Evolutionary conservation across 2,329 filamentous ascomycete species (phyloP).

Genomic region (Aspergillus brasiliensis): DNA sequence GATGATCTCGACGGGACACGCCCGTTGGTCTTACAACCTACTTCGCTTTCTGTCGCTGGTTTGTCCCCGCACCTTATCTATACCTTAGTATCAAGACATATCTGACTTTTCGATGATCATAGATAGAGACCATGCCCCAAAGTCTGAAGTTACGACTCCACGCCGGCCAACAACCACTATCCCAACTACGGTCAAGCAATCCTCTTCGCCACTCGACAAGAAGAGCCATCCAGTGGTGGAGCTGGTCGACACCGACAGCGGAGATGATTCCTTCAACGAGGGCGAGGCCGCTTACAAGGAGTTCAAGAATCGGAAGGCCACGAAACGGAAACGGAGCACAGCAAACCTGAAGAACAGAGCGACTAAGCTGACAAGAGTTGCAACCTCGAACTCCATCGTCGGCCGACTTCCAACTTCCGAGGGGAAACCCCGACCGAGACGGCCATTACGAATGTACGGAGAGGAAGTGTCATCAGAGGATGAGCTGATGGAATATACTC

Average conservation of each 20-base stretch:
- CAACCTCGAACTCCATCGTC: slow-evolving; percentile 41
- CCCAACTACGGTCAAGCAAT: slow-evolving; percentile 5
- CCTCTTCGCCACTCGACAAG: slow-evolving; percentile 13
- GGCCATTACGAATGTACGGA: slow-evolving; percentile 44
- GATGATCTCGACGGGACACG: slow-evolving; percentile 49
- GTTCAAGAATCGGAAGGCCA: slow-evolving; percentile 63
- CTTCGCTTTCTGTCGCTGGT: slow-evolving; percentile 11
- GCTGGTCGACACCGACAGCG: slow-evolving; percentile 24
- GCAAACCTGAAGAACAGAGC: slow-evolving; percentile 50
- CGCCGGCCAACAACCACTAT: not conserved
- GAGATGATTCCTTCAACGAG: slow-evolving; percentile 40
- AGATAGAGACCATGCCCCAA: slow-evolving; percentile 7
- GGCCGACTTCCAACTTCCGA: slow-evolving; percentile 36
- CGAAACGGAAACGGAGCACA: slow-evolving; percentile 55
- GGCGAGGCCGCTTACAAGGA: slow-evolving; percentile 57
- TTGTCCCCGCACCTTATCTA: slow-evolving; percentile 7
- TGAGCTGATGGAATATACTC: slow-evolving; percentile 57
- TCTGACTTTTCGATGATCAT: slow-evolving; percentile 18
- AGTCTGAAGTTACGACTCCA: not conserved
- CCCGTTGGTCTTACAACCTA: slow-evolving; percentile 12
- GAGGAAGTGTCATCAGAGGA: slow-evolving; percentile 55
- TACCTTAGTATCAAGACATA: not conserved
- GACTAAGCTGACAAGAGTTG: slow-evolving; percentile 48
- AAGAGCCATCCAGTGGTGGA: slow-evolving; percentile 24
- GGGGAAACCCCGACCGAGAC: slow-evolving; percentile 26